A percentile compares a stretch with the other conserved stretches of the same genome.
Evolutionary conservation across 495 filamentous ascomycete species (phyloP).

Genomic region (Xylaria telfairii): DNA sequence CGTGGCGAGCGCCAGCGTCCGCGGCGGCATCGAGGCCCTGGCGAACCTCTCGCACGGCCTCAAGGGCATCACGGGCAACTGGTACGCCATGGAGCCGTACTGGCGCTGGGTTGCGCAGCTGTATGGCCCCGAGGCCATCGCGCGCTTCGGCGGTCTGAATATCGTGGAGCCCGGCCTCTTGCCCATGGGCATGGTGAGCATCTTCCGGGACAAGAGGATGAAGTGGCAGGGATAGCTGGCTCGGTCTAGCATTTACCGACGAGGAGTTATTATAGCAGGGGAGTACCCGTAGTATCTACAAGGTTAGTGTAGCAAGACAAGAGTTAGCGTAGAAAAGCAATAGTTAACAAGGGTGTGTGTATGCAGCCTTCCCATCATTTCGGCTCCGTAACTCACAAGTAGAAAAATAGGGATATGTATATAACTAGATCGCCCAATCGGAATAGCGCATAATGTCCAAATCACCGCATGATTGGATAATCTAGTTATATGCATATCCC

Average conservation of each 20-base stretch:
- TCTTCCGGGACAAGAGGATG: constrained; percentile 63
- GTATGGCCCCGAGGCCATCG: constrained; percentile 64
- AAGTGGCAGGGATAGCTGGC: constrained; percentile 57
- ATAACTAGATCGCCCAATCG: too few relatives aligned
- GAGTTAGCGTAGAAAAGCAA: too few relatives aligned
- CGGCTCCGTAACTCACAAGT: too few relatives aligned
- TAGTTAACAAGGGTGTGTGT: too few relatives aligned
- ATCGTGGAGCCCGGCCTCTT: constrained; percentile 66
- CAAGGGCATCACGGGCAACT: constrained; percentile 36
- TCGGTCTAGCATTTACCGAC: background rate
- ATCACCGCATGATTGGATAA: too few relatives aligned
- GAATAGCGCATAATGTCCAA: too few relatives aligned
- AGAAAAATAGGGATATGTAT: too few relatives aligned
- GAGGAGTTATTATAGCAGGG: background rate
- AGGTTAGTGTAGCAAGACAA: too few relatives aligned
- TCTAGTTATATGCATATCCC: too few relatives aligned
- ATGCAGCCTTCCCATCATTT: too few relatives aligned
- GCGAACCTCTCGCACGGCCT: constrained; percentile 17
- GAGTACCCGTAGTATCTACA: too few relatives aligned
- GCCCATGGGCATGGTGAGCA: constrained; percentile 70
- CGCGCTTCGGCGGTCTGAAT: constrained; percentile 65
- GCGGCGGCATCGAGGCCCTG: constrained; percentile 37
- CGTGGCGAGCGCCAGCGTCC: constrained; percentile 32
- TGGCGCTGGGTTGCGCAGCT: constrained; percentile 67
- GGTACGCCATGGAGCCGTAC: constrained; percentile 59